Percentiles rank a stretch among this genome's conserved stretches.
phyloP scores from a whole-genome alignment of 2,329 filamentous ascomycete species.

The Phyllosticta citrichinensis region DNA sequence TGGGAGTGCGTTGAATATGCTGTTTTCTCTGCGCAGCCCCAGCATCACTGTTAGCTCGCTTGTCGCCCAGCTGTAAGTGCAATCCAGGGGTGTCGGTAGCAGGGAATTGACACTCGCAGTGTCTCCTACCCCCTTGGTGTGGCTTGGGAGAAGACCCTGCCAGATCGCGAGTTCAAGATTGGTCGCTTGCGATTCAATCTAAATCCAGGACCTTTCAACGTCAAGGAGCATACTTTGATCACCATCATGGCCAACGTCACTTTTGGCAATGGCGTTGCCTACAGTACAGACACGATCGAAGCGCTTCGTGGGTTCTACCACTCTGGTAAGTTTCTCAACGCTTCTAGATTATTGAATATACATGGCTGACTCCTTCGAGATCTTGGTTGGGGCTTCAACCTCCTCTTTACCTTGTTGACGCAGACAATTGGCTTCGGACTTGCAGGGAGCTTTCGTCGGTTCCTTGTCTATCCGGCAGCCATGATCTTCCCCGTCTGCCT shows the following conservation, averaged over 20 bases:
- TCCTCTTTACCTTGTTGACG: conserved; percentile 12
- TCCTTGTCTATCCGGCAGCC: conserved; percentile 18
- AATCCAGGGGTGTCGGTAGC: neutral
- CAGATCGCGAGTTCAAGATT: conserved; percentile 22
- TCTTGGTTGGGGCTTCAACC: conserved; percentile 41
- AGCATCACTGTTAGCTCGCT: conserved; percentile 16
- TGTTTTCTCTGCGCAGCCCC: conserved; percentile 22
- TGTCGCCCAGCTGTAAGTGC: conserved; percentile 26
- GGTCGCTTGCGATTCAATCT: conserved; percentile 19
- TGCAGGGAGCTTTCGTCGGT: conserved; percentile 16
- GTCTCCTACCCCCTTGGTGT: conserved; percentile 15
- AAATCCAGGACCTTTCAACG: conserved; percentile 49
- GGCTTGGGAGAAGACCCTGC: conserved; percentile 44
- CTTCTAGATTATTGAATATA: neutral
- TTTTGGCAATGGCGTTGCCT: conserved; percentile 50
- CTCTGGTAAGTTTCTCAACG: neutral
- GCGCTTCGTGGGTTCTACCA: conserved; percentile 6
- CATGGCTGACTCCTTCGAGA: conserved; percentile 18
- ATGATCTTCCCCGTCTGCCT: conserved; percentile 20
- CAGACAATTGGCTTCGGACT: conserved; percentile 15
- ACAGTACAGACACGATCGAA: conserved; percentile 28
- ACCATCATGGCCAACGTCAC: conserved; percentile 51
- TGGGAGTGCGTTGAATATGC: conserved; percentile 18
- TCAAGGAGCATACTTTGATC: conserved; percentile 52
- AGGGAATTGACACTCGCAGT: neutral